Percentiles rank a stretch among this genome's conserved stretches.
Evolutionary conservation across 2,329 filamentous ascomycete genomes (phyloP).

Genomic region (Penicillium janthinellum): DNA sequence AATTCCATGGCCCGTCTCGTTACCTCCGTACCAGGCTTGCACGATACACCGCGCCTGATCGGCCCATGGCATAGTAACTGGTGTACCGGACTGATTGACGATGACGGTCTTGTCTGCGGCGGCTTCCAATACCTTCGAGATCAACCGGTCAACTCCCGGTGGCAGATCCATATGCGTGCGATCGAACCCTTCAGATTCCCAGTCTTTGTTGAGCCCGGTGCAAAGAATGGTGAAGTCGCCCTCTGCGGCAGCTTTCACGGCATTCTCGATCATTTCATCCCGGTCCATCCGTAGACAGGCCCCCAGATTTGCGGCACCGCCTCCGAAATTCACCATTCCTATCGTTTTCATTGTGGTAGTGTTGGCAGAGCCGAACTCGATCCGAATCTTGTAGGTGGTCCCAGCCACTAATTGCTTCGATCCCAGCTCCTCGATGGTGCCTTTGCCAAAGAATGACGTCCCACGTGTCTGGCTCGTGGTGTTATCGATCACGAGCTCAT

Average conservation of each 20-base stretch:
- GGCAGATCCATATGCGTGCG: constrained; percentile 49
- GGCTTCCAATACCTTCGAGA: constrained; percentile 62
- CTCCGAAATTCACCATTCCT: constrained; percentile 27
- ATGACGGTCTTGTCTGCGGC: constrained; percentile 68
- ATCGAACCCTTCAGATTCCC: constrained; percentile 38
- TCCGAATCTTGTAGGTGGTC: constrained; percentile 33
- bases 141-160: constrained; percentile 55
- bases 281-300: constrained; percentile 24
- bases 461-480: constrained; percentile 60
- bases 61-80: constrained; percentile 53
- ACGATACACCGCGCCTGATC: constrained; percentile 57
- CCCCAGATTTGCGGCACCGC: constrained; percentile 31
- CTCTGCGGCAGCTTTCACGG: constrained; percentile 17
- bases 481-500: constrained; percentile 62
- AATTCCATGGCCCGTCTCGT: constrained; percentile 79
- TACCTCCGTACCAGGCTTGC: constrained; percentile 80
- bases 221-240: constrained; percentile 27
- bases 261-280: constrained; percentile 15
- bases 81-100: constrained; percentile 74
- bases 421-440: constrained; percentile 62
- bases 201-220: constrained; percentile 32
- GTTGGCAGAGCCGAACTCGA: constrained; percentile 32
- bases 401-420: constrained; percentile 30
- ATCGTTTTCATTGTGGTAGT: constrained; percentile 30
- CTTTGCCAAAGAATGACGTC: constrained; percentile 65